Conservation (phyloP, 2,329 filamentous ascomycete genomes). For the Colletotrichum spaethianum region DNA sequence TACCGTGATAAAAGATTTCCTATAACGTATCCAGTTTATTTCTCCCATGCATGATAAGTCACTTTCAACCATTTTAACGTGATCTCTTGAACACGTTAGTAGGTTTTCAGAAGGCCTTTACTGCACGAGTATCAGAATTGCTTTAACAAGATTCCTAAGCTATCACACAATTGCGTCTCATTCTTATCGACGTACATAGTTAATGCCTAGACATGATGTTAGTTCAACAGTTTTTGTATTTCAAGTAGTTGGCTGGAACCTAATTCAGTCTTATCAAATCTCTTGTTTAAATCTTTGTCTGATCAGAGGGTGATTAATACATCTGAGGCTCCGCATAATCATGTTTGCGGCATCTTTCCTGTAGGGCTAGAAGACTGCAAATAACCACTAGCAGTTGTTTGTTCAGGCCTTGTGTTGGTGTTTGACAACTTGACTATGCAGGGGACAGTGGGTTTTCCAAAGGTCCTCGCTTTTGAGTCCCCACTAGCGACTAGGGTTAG, state of each 20-base stretch:
- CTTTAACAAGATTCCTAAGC: neutral
- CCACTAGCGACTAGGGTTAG: neutral
- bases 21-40: neutral
- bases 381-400: too few relatives aligned
- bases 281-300: neutral
- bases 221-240: neutral
- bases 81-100: neutral
- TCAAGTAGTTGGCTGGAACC: neutral
- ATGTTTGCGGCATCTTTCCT: neutral
- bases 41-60: neutral
- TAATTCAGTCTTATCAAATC: neutral
- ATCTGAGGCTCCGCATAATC: neutral
- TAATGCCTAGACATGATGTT: neutral
- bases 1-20: neutral
- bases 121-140: neutral
- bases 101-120: neutral
- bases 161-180: neutral
- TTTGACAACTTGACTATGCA: neutral
- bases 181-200: neutral
- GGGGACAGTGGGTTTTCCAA: neutral
- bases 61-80: neutral
- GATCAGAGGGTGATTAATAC: neutral
- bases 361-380: neutral
- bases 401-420: neutral
- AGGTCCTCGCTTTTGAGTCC: neutral